A percentile compares a stretch with the other conserved stretches of the same genome.
phyloP scores from a whole-genome alignment of 2,329 filamentous ascomycete species.

The Stagonosporopsis tanaceti region DNA sequence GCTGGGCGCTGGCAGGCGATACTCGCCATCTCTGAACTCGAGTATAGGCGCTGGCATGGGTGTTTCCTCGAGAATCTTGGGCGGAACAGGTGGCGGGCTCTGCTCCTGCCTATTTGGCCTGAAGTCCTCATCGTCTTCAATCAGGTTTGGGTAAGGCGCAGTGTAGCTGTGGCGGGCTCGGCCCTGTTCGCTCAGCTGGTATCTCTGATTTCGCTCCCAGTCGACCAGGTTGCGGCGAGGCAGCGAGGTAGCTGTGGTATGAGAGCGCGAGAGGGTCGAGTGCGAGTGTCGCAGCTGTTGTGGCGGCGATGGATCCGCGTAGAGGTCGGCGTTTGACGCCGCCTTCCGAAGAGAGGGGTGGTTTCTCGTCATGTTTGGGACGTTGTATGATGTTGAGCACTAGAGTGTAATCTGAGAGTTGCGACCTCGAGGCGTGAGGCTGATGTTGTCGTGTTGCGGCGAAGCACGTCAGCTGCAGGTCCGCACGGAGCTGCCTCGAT shows the following conservation, averaged over 20 bases:
- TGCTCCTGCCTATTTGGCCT: slow-evolving; percentile 30
- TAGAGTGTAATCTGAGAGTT: background rate
- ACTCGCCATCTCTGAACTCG: slow-evolving; percentile 19
- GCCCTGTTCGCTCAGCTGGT: slow-evolving; percentile 16
- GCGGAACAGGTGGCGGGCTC: slow-evolving; percentile 49
- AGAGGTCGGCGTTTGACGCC: slow-evolving; percentile 48
- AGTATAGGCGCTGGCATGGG: slow-evolving; percentile 10
- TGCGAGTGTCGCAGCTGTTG: slow-evolving; percentile 37
- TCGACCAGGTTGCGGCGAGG: slow-evolving; percentile 34
- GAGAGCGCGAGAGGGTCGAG: slow-evolving; percentile 41
- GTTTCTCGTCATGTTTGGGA: slow-evolving; percentile 47
- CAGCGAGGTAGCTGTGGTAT: slow-evolving; percentile 37
- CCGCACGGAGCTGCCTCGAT: slow-evolving; percentile 15
- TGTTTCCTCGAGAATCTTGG: slow-evolving; percentile 43
- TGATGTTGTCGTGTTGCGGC: slow-evolving; percentile 9
- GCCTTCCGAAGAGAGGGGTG: slow-evolving; percentile 47
- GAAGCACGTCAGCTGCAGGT: slow-evolving; percentile 14
- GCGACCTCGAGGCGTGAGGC: background rate
- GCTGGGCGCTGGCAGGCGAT: slow-evolving; percentile 11
- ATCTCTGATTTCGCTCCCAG: slow-evolving; percentile 20
- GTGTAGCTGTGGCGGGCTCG: slow-evolving; percentile 43
- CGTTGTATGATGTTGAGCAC: background rate
- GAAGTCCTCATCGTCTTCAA: slow-evolving; percentile 45
- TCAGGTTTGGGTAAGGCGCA: slow-evolving; percentile 39
- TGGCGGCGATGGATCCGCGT: slow-evolving; percentile 44